Base-by-base conservation (phyloP, 1,284 basidiomycete genomes). In the Malassezia furfur region DNA sequence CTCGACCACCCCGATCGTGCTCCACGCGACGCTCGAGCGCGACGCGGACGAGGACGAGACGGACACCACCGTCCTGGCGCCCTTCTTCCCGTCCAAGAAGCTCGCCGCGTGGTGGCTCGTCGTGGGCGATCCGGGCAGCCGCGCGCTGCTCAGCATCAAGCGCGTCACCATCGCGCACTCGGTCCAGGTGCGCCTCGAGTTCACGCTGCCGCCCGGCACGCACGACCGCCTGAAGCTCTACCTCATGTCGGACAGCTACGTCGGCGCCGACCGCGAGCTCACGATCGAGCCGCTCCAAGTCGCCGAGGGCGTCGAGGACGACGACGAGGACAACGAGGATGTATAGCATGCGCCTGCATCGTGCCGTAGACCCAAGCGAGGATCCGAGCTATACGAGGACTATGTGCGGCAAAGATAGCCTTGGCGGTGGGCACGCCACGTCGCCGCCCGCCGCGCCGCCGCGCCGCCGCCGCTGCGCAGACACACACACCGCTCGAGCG, bases 81-180 rank as follows among this genome's bases (percentile, higher is more conserved):
- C 91, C 0, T 90, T 86, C 78, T 99, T 88, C 79, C 91, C 93
- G 0, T 78, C 78, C 53, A 85, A 85, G 75, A 96, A 96, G 80
- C 83, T 91, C 76, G 84, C 87, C 53, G 90, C 91, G 69, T 98
- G 91, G 91, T 98, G 91, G 91, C 79, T 96, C 30, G 90, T 96
- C 36, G 81, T 96, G 5, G 91, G 91, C 30, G 88, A 94, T 63
- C 72, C 83, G 77, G 54, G 80, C 75, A 69, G 84, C 78, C 64
- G 82, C 81, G 58, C 85, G 65, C 78, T 98, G 39, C 83, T 91
- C 31, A 87, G 88, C 48, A 96, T 99, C 81, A 96, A 96, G 78
- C 86, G 86, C 57, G 87, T 96, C 21, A 96, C 93, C 1, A 83
- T 96, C 61, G 84, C 82, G 67, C 63, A 61, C 28, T 49, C 43